Evolutionary conservation across 768 basidiomycete species (phyloP), one percentile per base, ranked within the genome.

Genomic region (Gymnopilus junonius): DNA sequence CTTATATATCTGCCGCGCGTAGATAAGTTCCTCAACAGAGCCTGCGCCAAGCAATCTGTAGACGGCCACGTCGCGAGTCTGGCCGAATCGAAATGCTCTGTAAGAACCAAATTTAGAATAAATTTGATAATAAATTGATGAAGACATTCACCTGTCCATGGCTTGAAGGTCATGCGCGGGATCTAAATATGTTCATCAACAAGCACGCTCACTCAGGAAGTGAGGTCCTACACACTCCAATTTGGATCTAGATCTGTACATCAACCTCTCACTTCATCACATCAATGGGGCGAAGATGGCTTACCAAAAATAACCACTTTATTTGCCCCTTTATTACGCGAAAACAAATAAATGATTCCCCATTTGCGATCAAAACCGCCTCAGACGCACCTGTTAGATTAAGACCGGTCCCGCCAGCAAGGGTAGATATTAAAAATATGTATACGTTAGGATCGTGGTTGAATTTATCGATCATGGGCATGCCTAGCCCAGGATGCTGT

Each of bases 81-180:
- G 95, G 14, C 95, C 95, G 63, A 94, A 92, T 5, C 93, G 86
- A 71, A 90, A 95, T 1, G 92, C 93, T 58, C 86, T 84, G 40
- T 17, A 31, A 27, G 48, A 55, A 34, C 31, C 23, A 54, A 32
- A 39, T 48, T 25, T 50, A 37, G 37, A 48, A 46, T 7, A 17
- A 51, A 34, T 17, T 27, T 25, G 40, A 25, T 48, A 2, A 50
- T 12, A 27, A 50, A 7, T n/a, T 20, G 39, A 20, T 15, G 5
- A 27, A 4, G 59, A 21, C 25, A 65, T 70, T 31, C 61, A 81
- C 77, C 89, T 81, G 63, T 94, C 94, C 91, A 93, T 93, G 2
- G 94, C 93, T 73, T 94, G 97, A 8, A 98, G 76, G 72, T 99
- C 97, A 68, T 97, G 93, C 0, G 96, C 94, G 5, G 97, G 97